These are phyloP conservation scores for Euphorbia lathyris DNA, from an alignment of 345 rosid genomes.

Conservation along the genomic window DNA sequence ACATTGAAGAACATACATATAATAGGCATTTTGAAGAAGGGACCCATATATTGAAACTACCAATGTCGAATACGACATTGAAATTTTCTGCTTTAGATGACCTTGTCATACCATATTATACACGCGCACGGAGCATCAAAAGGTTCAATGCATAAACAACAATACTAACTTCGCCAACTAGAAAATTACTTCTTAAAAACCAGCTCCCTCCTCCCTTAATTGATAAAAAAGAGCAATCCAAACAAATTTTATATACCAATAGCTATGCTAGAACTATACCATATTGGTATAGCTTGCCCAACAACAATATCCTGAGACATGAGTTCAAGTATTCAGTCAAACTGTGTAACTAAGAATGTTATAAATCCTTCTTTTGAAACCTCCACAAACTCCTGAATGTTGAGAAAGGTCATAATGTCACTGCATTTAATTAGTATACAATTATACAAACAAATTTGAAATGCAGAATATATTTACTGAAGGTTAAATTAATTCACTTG, in stretches of 20 bases:
- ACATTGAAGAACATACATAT: conserved; percentile 36
- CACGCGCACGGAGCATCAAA: conserved; percentile 29
- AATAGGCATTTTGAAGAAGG: conserved; percentile 61
- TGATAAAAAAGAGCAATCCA: no score
- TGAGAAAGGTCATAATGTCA: conserved; percentile 8
- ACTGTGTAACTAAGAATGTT: conserved; percentile 37
- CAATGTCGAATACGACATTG: conserved; percentile 55
- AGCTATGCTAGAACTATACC: conserved; percentile 30
- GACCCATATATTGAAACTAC: conserved; percentile 61
- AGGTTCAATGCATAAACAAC: background rate
- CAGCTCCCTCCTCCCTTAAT: background rate
- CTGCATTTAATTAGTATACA: no score
- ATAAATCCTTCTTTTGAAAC: conserved; percentile 44
- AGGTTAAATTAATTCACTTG: conserved; percentile 35
- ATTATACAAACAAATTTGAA: background rate
- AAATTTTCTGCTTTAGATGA: conserved; percentile 47
- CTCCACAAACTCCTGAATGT: conserved; percentile 53
- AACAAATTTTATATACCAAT: background rate
- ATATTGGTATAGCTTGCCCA: conserved; percentile 44
- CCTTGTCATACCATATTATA: conserved; percentile 55
- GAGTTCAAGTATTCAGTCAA: conserved; percentile 45
- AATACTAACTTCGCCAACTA: background rate
- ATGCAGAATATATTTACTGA: background rate
- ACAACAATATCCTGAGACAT: conserved; percentile 24
- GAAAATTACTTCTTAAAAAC: background rate